Evolutionary conservation across 1,284 basidiomycete species (phyloP).

Genomic region (Boletus semigastroideus): DNA sequence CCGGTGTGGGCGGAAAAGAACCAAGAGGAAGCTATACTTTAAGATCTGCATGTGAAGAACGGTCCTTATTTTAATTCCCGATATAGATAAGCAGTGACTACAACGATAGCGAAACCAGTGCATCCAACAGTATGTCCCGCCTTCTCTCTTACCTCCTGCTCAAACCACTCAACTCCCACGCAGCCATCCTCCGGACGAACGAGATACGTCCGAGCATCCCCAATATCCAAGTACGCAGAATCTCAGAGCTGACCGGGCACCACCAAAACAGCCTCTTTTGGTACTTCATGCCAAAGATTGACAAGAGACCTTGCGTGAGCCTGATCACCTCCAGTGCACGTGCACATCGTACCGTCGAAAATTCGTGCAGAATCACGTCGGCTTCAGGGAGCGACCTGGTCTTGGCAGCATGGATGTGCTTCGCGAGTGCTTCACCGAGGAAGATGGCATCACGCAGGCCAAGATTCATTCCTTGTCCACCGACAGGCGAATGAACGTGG

Average conservation of each 20-base stretch:
- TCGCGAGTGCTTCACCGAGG: constrained; percentile 27
- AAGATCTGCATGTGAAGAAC: too few relatives aligned
- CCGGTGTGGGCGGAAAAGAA: too few relatives aligned
- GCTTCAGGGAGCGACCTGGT: constrained; percentile 5
- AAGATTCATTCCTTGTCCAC: constrained; percentile 49
- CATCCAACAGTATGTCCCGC: too few relatives aligned
- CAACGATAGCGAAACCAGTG: too few relatives aligned
- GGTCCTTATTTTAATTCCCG: too few relatives aligned
- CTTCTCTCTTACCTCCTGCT: constrained; percentile 8
- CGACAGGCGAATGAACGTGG: constrained; percentile 43
- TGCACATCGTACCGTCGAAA: constrained; percentile 8
- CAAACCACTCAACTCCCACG: constrained; percentile 24
- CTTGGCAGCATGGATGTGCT: constrained; percentile 18
- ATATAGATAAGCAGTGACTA: too few relatives aligned
- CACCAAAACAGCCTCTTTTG: constrained; percentile 12
- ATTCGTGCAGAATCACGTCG: constrained; percentile 16
- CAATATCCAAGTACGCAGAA: constrained; percentile 12
- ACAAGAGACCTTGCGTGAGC: constrained; percentile 16
- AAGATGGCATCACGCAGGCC: constrained; percentile 42
- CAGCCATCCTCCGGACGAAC: constrained; percentile 13
- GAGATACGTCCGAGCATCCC: constrained; percentile 13
- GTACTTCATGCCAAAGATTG: constrained; percentile 12
- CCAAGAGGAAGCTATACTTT: too few relatives aligned
- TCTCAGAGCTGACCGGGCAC: constrained; percentile 15
- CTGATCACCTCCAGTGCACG: constrained; percentile 19